Conservation (phyloP, 106 monocot species). For the Alisma plantagoaquatica region DNA sequence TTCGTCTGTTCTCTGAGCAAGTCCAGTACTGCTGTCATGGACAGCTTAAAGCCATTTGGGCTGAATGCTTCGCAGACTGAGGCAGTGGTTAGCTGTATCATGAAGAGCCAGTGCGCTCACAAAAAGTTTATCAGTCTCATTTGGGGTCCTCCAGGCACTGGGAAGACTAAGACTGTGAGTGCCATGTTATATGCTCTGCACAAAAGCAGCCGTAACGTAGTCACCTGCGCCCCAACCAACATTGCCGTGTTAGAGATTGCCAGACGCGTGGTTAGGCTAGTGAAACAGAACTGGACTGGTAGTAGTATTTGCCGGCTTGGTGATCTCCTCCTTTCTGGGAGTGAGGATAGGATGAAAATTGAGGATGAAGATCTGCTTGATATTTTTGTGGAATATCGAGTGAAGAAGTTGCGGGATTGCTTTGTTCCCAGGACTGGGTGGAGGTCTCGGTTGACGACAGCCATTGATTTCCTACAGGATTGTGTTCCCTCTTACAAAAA, state of each 20-base stretch:
- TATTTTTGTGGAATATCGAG: constrained; percentile 34
- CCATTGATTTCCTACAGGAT: too few relatives aligned
- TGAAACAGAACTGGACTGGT: constrained; percentile 4
- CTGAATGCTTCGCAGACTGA: constrained; percentile 31
- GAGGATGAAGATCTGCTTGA: constrained; percentile 22
- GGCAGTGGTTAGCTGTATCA: constrained; percentile 25
- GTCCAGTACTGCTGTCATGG: not conserved
- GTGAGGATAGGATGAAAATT: constrained; percentile 34
- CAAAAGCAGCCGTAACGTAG: constrained; percentile 14
- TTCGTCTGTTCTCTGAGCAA: not conserved
- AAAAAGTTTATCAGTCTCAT: constrained; percentile 36
- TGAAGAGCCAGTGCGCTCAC: not conserved
- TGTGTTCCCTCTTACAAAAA: too few relatives aligned
- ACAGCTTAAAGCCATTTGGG: not conserved
- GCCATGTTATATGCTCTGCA: constrained; percentile 20
- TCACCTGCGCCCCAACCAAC: constrained; percentile 67
- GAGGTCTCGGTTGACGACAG: too few relatives aligned
- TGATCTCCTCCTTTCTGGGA: constrained; percentile 42
- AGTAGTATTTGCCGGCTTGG: constrained; percentile 8
- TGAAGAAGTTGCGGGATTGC: constrained; percentile 11
- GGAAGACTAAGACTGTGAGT: constrained; percentile 54
- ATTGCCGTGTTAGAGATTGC: constrained; percentile 42
- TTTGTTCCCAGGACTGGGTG: too few relatives aligned
- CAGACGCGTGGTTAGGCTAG: constrained; percentile 22
- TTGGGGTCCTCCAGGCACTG: constrained; percentile 88